These are phyloP conservation scores for Elymus sibiricus DNA, from an alignment of 176 grass and related monocot species.

Conservation along the genomic window DNA sequence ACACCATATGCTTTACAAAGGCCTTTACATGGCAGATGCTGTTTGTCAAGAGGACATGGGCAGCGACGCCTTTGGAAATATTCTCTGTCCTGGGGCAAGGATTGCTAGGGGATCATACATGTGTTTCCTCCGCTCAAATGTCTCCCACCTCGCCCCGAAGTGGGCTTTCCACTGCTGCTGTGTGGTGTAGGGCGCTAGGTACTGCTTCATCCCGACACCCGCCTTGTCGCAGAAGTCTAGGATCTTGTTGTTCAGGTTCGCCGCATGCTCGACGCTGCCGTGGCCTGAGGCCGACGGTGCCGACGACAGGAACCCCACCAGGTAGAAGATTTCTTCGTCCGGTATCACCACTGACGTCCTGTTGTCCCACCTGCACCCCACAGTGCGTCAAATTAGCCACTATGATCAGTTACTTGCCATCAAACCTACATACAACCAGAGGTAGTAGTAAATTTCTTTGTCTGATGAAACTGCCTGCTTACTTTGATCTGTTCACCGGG, in stretches of 20 bases:
- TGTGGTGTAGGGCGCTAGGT: constrained; percentile 74
- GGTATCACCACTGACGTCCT: constrained; percentile 86
- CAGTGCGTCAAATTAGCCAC: background rate
- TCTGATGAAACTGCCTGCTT: constrained; percentile 8
- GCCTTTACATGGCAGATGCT: constrained; percentile 17
- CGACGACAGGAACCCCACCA: constrained; percentile 83
- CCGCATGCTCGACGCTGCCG: constrained; percentile 48
- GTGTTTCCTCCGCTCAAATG: constrained; percentile 74
- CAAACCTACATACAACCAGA: background rate
- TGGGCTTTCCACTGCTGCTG: constrained; percentile 87
- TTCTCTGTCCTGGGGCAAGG: constrained; percentile 85
- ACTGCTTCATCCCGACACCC: constrained; percentile 76
- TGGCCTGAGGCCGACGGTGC: constrained; percentile 46
- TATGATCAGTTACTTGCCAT: background rate
- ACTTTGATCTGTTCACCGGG: constrained; percentile 87
- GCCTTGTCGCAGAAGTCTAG: constrained; percentile 61
- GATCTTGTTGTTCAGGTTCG: constrained; percentile 71
- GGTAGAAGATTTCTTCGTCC: constrained; percentile 89
- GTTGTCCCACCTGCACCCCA: constrained; percentile 78
- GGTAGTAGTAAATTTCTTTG: background rate
- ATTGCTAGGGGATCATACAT: constrained; percentile 84
- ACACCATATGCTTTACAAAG: constrained; percentile 44
- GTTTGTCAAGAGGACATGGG: constrained; percentile 42
- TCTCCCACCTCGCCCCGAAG: constrained; percentile 93
- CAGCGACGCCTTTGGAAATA: constrained; percentile 66